Evolutionary conservation across 225 moss, liverwort and hornwort species (phyloP).

Genomic region (Antitrichia curtipendula): DNA sequence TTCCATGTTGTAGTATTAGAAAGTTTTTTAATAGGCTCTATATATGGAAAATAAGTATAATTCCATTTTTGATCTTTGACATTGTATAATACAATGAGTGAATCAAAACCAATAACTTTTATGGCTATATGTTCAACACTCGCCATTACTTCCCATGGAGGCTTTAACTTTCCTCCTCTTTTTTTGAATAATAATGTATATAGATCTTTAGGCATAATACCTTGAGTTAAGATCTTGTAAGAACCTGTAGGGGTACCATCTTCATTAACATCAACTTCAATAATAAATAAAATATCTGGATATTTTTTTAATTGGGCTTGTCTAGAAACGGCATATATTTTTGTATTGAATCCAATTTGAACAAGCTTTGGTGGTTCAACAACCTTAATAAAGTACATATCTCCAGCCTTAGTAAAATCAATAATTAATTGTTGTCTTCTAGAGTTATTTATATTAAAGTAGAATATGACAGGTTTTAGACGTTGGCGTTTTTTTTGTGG

Average conservation of each 20-base stretch:
- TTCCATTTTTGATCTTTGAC: not conserved
- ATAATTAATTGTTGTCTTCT: not conserved
- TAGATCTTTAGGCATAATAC: not conserved
- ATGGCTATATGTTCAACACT: not conserved
- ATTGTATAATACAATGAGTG: not conserved
- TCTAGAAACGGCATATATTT: not conserved
- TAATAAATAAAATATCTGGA: not conserved
- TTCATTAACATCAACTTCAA: not conserved
- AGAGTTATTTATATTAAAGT: not conserved
- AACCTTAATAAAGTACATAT: not conserved
- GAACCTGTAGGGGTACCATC: not conserved
- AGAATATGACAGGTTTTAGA: not conserved
- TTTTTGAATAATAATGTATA: not conserved
- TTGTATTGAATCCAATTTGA: not conserved
- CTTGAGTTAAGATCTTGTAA: not conserved
- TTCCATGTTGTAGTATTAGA: not conserved
- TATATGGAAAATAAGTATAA: not conserved
- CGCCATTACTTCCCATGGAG: conserved; percentile 1
- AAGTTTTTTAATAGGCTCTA: not conserved
- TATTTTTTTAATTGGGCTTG: not conserved
- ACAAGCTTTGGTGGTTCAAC: conserved; percentile 14
- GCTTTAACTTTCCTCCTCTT: not conserved
- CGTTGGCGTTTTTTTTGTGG: fast-evolving
- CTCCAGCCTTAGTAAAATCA: not conserved
- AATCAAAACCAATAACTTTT: not conserved